These are phyloP conservation scores for Metarhizium album DNA, from an alignment of 2,329 filamentous ascomycete genomes.

Conservation along the genomic window DNA sequence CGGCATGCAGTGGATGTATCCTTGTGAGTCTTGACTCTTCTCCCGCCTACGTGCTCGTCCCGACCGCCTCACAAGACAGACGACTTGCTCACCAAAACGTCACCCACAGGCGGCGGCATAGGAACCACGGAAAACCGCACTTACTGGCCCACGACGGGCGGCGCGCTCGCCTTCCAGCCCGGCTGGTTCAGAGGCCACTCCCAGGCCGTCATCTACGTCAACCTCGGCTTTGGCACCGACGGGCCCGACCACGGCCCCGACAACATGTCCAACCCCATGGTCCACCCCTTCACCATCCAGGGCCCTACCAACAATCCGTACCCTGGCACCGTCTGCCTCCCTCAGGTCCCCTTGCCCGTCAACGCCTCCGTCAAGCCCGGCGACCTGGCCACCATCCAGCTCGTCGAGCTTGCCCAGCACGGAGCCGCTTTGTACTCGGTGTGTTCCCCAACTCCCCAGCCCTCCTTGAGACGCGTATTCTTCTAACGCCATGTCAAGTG, in stretches of 20 bases:
- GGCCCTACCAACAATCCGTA: constrained; percentile 79
- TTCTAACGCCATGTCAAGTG: too few species aligned
- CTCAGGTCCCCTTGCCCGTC: constrained; percentile 73
- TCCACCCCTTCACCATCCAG: constrained; percentile 68
- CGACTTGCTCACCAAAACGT: neutral
- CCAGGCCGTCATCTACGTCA: constrained; percentile 77
- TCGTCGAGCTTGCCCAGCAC: constrained; percentile 74
- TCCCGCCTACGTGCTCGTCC: too few species aligned
- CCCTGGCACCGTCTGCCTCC: constrained; percentile 78
- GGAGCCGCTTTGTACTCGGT: constrained; percentile 77
- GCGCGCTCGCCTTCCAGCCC: constrained; percentile 81
- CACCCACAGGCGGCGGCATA: constrained; percentile 68
- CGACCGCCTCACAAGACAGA: neutral
- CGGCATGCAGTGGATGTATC: constrained; percentile 93
- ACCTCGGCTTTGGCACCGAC: constrained; percentile 71
- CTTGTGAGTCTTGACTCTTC: constrained; percentile 76
- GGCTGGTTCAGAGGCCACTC: constrained; percentile 92
- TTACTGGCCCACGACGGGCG: constrained; percentile 80
- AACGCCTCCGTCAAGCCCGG: constrained; percentile 62
- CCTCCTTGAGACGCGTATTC: too few species aligned
- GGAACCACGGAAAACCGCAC: constrained; percentile 70
- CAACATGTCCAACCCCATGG: constrained; percentile 82
- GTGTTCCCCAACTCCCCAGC: constrained; percentile 23
- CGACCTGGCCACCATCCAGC: constrained; percentile 84
- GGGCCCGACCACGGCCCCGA: constrained; percentile 53